Percentiles rank a stretch among this genome's conserved stretches.
phyloP scores from a whole-genome alignment of 2,329 filamentous ascomycete genomes.

The Colletotrichum sp. region DNA sequence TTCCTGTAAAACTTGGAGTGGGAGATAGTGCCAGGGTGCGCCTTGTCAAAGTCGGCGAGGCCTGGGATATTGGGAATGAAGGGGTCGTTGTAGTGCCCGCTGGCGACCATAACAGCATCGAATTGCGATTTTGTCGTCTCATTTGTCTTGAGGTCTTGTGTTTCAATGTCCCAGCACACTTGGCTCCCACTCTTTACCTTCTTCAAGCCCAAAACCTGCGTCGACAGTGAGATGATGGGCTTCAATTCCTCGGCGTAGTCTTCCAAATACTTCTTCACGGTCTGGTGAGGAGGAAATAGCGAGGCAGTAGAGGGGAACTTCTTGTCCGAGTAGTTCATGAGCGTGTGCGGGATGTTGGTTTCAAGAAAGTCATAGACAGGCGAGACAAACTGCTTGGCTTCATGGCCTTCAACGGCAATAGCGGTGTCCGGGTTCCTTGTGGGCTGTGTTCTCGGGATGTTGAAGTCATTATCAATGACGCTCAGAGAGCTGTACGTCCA shows the following conservation, averaged over 20 bases:
- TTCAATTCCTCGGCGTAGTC: constrained; percentile 66
- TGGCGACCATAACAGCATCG: constrained; percentile 68
- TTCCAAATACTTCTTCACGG: constrained; percentile 69
- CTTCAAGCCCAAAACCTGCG: constrained; percentile 59
- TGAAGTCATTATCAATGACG: constrained; percentile 23
- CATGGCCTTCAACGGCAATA: constrained; percentile 28
- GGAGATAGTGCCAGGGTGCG: constrained; percentile 54
- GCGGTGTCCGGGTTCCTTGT: constrained; percentile 47
- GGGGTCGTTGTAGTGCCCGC: constrained; percentile 67
- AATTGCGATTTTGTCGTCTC: constrained; percentile 41
- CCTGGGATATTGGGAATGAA: constrained; percentile 63
- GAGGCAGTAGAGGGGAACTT: constrained; percentile 62
- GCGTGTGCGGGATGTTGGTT: constrained; percentile 74
- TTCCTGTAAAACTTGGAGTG: constrained; percentile 74
- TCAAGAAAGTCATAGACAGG: constrained; percentile 72
- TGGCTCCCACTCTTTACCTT: constrained; percentile 25
- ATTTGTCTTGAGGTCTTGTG: constrained; percentile 31
- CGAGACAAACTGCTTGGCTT: constrained; percentile 62
- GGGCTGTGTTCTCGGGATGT: constrained; percentile 31
- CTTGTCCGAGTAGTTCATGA: constrained; percentile 74
- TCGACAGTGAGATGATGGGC: constrained; percentile 63
- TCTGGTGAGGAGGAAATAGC: constrained; percentile 70
- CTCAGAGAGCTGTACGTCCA: constrained; percentile 68
- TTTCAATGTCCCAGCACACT: constrained; percentile 54
- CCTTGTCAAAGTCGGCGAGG: constrained; percentile 54